Evolutionary conservation across 331 rosid genomes (phyloP).

Genomic region (Rhamnella rubrinervis): DNA sequence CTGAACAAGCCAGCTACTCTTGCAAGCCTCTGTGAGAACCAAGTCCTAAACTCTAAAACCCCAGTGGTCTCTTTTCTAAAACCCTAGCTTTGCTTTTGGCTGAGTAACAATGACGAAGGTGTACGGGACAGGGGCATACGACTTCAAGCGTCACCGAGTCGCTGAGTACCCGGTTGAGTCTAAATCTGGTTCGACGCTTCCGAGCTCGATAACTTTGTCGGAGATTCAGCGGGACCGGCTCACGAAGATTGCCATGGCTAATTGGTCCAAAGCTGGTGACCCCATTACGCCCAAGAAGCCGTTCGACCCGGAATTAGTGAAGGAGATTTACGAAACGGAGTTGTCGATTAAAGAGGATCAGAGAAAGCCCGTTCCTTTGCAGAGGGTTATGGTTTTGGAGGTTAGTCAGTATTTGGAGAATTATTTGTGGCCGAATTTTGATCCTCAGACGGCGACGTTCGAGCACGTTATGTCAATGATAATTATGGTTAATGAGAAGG

Average conservation of each 20-base stretch:
- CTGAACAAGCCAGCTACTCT: too few relatives aligned
- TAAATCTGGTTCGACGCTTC: slow-evolving; percentile 50
- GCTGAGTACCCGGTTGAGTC: slow-evolving; percentile 88
- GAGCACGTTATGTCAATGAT: slow-evolving; percentile 97
- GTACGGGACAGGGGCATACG: slow-evolving; percentile 77
- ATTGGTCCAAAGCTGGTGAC: slow-evolving; percentile 65
- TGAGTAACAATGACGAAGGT: slow-evolving; percentile 63
- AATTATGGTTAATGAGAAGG: slow-evolving; percentile 93
- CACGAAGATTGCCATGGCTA: slow-evolving; percentile 75
- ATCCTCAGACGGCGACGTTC: slow-evolving; percentile 60
- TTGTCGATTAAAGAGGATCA: slow-evolving; percentile 59
- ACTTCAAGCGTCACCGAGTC: slow-evolving; percentile 91
- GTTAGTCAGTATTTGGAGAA: slow-evolving; percentile 94
- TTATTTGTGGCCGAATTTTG: slow-evolving; percentile 83
- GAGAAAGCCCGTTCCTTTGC: slow-evolving; percentile 76
- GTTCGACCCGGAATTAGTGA: slow-evolving; percentile 65
- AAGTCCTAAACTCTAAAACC: too few relatives aligned
- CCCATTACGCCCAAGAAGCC: slow-evolving; percentile 33
- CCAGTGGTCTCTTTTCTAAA: too few relatives aligned
- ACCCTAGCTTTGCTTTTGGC: not conserved
- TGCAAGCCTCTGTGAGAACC: too few relatives aligned
- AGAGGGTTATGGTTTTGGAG: slow-evolving; percentile 92
- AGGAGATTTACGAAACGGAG: slow-evolving; percentile 73
- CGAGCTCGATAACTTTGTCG: slow-evolving; percentile 66
- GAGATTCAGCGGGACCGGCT: slow-evolving; percentile 94